Base-by-base conservation (phyloP, 306 rosid species). In the Begonia fuchsioides region DNA sequence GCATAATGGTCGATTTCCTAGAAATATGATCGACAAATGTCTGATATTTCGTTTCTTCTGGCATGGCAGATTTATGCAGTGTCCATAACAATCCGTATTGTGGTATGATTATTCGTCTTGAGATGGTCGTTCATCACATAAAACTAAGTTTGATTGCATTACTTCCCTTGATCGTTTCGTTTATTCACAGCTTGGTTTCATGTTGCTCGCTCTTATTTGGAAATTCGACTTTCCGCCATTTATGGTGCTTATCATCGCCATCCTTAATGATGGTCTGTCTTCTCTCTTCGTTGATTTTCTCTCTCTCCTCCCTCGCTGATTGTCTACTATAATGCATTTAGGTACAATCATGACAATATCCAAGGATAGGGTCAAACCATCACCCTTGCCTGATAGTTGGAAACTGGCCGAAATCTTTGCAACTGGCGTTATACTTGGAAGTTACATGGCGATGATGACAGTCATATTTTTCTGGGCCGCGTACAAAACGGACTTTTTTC, bases 301-400 rank as follows among this genome's bases (percentile, higher is more conserved):
- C 13, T 18, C n/a, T n/a, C n/a, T 10, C 7, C 3, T 45, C 13
- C 14, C 12, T 7, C 39, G 13, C 17, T 48, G 13, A 47, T 7
- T 35, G 13, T 49, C 15, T 44, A 17, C 18, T 56, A 46, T 20
- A 13, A 11, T 10, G 55, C 56, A 44, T 66, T 51, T 61, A 90
- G 97, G 97, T 61, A 90, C 97, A 38, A 90, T 90, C 41, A 90
- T 90, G 97, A 90, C 97, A 50, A 90, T 90, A 45, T 84, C 97
- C 20, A 90, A 90, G 77, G 97, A 90, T 65, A 63, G 97, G 32
- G 97, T 84, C 52, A 84, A 84, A 65, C 97, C 97, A 50, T 90
- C 97, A 56, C 97, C 95, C 50, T 74, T 90, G 52, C 97, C 97
- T 5, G 97, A 90, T 81, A 90, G 95, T 76, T 90, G 97, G 97